Evolutionary conservation across 495 filamentous ascomycete species (phyloP), one percentile per base, ranked within the genome.

Genomic region (Aspergillus bridgeri): DNA sequence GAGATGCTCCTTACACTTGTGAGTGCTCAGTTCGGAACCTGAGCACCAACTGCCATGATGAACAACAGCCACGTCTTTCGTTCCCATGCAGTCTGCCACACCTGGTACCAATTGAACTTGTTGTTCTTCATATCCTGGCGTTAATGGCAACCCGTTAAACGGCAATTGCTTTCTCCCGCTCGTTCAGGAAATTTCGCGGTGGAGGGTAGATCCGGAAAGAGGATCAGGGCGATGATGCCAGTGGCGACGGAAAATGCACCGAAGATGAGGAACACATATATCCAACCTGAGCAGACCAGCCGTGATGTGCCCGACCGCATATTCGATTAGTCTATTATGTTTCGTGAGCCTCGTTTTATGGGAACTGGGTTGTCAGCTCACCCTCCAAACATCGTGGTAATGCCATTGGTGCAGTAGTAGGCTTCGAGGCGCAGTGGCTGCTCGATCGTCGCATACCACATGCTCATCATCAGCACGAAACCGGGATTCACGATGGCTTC

Each of bases 401-500:
- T 70, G 19, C 81, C 82, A 50, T 83, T 83, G 45, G 78, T 82
- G 60, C 78, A 77, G 58, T 83, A 84, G 57, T 80, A 83, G 0
- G 75, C 68, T 46, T 77, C 80, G 22, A 83, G 63, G 3, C 82
- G 74, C n/a, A 83, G 63, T 5, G 81, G 81, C 55, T 85, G 82
- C 54, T 85, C 81, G 11, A 70, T 65, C 1, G 72, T 56, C 1
- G 67, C 77, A 63, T 83, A 86, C 81, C 80, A 85, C 75, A 83
- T 82, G 5, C 76, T 73, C 66, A 81, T 81, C 27, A 83, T 71
- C 2, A 86, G 69, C 1, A 85, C 74, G 55, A 86, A 82, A 0
- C 78, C 81, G 0, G 84, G 84, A 49, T 82, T 83, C 2, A 83
- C 74, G 3, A 75, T 74, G 0, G 81, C 80, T 67, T 87, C 84